A percentile compares a stretch with the other conserved stretches of the same genome.
Conservation (phyloP, 371 early-diverging fungal genomes). For the Nosema granulosis region DNA sequence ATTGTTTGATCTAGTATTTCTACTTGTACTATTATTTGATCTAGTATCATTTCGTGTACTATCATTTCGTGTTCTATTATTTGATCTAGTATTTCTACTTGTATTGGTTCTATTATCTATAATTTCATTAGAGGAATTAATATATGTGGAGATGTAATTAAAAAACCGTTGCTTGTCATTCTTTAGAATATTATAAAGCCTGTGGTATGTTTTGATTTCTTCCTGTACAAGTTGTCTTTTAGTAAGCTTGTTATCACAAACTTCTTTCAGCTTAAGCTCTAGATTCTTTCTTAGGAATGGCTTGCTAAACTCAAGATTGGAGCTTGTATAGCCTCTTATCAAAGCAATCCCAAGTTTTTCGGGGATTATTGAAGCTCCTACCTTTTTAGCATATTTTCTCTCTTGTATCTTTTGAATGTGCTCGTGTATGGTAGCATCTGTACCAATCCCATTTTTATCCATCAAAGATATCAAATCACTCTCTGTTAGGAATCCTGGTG, state of each 20-base stretch:
- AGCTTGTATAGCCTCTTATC: slow-evolving; percentile 77
- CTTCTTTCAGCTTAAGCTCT: slow-evolving; percentile 71
- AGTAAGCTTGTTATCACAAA: slow-evolving; percentile 51
- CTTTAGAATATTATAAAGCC: slow-evolving; percentile 70
- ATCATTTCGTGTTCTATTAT: background rate
- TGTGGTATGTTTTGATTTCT: slow-evolving; percentile 57
- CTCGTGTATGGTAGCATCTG: slow-evolving; percentile 97
- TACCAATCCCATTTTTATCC: slow-evolving; percentile 96
- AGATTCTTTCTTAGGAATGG: slow-evolving; percentile 64
- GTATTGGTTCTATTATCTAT: background rate
- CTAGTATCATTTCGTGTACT: background rate
- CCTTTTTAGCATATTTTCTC: slow-evolving; percentile 78
- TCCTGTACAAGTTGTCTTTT: slow-evolving; percentile 52
- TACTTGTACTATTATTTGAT: background rate
- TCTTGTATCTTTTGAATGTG: slow-evolving; percentile 90
- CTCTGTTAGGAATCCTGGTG: slow-evolving; percentile 80
- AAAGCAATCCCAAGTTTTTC: slow-evolving; percentile 82
- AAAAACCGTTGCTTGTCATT: slow-evolving; percentile 72
- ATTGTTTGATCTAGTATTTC: background rate
- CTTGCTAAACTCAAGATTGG: slow-evolving; percentile 50
- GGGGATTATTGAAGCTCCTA: slow-evolving; percentile 71
- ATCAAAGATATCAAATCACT: slow-evolving; percentile 85
- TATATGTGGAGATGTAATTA: slow-evolving; percentile 38
- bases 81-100: background rate
- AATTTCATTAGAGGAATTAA: background rate